Percentiles rank a stretch among this genome's conserved stretches.
These are phyloP conservation scores for Ochetophila trinervis DNA, from an alignment of 306 rosid genomes.

Conservation along the genomic window DNA sequence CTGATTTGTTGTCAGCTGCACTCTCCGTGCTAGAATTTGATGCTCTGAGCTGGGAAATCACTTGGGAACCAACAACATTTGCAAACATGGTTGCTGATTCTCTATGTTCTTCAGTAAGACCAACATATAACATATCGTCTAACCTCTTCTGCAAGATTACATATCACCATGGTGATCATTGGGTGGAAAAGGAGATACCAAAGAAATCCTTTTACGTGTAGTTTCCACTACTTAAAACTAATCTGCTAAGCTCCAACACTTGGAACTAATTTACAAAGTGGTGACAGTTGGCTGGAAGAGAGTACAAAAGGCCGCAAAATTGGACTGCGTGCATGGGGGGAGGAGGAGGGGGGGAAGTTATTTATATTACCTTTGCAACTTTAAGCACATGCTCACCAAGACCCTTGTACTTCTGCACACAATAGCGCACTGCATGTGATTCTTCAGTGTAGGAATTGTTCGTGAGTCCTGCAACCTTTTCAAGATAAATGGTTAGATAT, in stretches of 20 bases:
- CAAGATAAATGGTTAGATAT: conserved; percentile 28
- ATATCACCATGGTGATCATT: conserved; percentile 28
- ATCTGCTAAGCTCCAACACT: neutral
- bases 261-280: neutral
- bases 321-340: neutral
- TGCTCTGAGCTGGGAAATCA: conserved; percentile 80
- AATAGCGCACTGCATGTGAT: conserved; percentile 82
- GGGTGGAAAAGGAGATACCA: conserved; percentile 17
- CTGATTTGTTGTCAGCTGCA: conserved; percentile 42
- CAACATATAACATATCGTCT: conserved; percentile 88
- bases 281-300: neutral
- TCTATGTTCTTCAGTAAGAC: conserved; percentile 97
- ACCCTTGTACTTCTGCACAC: conserved; percentile 66
- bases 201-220: conserved; percentile 21
- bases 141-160: conserved; percentile 78
- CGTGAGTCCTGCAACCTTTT: conserved; percentile 94
- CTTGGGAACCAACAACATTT: conserved; percentile 92
- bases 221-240: conserved; percentile 13
- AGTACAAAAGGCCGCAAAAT: neutral
- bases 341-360: neutral
- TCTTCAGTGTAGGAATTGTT: conserved; percentile 79
- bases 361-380: conserved; percentile 76
- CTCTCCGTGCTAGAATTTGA: conserved; percentile 41
- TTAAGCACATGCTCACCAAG: conserved; percentile 80
- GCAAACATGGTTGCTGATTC: conserved; percentile 97